Conservation (phyloP, 202 grass and related monocot genomes). For the Panicum virgatum region DNA sequence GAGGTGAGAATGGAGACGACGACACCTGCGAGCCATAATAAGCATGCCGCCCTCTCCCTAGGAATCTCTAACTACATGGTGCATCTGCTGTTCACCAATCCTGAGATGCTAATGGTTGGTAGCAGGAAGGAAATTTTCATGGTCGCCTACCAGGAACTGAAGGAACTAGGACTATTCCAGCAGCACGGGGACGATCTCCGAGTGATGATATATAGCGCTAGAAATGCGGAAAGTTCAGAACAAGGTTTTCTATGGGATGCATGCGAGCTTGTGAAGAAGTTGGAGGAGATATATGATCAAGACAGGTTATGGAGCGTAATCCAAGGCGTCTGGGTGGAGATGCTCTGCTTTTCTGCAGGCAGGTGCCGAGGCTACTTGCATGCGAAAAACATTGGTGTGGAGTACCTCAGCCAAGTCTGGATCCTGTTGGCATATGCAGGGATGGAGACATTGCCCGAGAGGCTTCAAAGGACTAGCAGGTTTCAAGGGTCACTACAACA, state of each 20-base stretch:
- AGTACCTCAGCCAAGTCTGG: background rate
- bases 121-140: background rate
- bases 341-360: background rate
- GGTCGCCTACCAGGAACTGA: background rate
- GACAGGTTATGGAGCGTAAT: background rate
- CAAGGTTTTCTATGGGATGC: background rate
- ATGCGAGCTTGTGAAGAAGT: background rate
- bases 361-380: background rate
- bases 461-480: background rate
- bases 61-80: background rate
- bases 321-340: background rate
- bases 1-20: too few relatives aligned
- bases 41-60: background rate
- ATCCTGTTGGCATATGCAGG: background rate
- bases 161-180: too few relatives aligned
- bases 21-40: too few relatives aligned
- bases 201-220: too few relatives aligned
- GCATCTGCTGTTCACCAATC: background rate
- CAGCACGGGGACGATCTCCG: too few relatives aligned
- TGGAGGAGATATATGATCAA: background rate
- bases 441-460: background rate
- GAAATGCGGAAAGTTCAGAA: too few relatives aligned
- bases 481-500: too few relatives aligned
- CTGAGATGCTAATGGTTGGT: background rate
- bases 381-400: background rate